These are phyloP conservation scores for Digitaria exilis DNA, from an alignment of 202 grass and related monocot species.

Conservation along the genomic window DNA sequence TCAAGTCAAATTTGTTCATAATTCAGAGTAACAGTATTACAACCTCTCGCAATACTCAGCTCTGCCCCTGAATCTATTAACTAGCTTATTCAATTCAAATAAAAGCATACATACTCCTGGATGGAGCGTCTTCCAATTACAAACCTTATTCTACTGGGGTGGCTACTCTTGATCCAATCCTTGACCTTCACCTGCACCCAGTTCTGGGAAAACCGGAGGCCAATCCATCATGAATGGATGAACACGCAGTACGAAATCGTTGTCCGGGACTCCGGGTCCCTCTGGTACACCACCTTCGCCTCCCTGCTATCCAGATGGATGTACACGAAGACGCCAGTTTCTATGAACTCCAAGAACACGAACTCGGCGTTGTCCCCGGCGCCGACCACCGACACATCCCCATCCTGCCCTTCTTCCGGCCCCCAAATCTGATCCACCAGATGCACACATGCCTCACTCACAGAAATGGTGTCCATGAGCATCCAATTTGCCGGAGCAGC, in stretches of 20 bases:
- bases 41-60: neutral
- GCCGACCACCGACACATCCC: neutral
- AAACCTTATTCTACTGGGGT: neutral
- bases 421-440: neutral
- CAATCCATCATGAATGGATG: neutral
- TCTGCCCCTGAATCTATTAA: neutral
- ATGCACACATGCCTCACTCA: neutral
- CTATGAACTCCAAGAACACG: neutral
- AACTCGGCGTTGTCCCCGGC: constrained; percentile 13
- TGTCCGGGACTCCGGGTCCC: neutral
- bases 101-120: neutral
- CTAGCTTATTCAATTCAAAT: neutral
- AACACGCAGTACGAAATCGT: neutral
- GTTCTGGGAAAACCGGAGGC: neutral
- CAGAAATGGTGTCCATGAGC: neutral
- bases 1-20: neutral
- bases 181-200: too few species aligned
- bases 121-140: neutral
- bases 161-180: neutral
- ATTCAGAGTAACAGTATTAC: neutral
- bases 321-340: neutral
- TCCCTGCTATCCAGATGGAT: neutral
- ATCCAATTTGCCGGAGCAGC: neutral
- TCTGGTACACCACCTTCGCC: constrained; percentile 13
- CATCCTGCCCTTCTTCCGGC: neutral